These are phyloP conservation scores for Tylopilus sp. DNA, from an alignment of 768 basidiomycete species.

Conservation along the genomic window DNA sequence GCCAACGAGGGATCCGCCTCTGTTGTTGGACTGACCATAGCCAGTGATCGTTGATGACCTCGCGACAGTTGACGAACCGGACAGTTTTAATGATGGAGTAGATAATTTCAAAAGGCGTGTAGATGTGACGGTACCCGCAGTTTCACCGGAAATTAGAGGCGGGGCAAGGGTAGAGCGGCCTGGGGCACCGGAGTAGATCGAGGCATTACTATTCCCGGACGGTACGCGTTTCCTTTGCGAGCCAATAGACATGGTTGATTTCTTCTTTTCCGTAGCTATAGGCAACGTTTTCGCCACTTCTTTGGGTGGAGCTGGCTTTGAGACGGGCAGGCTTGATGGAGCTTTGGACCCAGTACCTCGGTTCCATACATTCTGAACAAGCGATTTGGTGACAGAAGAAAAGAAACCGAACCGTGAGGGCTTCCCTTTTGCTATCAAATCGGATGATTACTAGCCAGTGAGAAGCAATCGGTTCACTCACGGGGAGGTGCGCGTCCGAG, in stretches of 20 bases:
- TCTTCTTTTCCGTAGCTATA: constrained; percentile 19
- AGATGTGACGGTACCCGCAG: constrained; percentile 6
- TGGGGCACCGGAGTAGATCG: neutral
- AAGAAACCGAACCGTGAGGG: constrained; percentile 67
- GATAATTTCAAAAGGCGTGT: constrained; percentile 21
- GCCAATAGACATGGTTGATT: constrained; percentile 12
- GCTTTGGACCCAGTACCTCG: constrained; percentile 40
- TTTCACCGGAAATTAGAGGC: constrained; percentile 7
- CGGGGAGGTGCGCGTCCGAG: constrained; percentile 38
- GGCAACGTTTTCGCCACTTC: constrained; percentile 11
- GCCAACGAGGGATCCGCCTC: constrained; percentile 17
- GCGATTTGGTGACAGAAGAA: constrained; percentile 64
- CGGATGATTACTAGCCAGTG: constrained; percentile 7
- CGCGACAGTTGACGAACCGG: constrained; percentile 11
- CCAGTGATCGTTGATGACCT: constrained; percentile 17
- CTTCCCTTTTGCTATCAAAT: constrained; percentile 36
- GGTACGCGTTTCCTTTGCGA: constrained; percentile 18
- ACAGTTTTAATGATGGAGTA: constrained; percentile 14
- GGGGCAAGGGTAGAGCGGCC: constrained; percentile 15
- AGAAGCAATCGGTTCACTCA: constrained; percentile 27
- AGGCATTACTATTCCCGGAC: constrained; percentile 16
- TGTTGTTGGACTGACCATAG: constrained; percentile 14
- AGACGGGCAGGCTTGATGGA: constrained; percentile 23
- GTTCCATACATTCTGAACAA: constrained; percentile 75
- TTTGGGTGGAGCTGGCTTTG: constrained; percentile 22